Conservation (phyloP, 1,284 basidiomycete genomes). For the Puccinia novopanici region DNA sequence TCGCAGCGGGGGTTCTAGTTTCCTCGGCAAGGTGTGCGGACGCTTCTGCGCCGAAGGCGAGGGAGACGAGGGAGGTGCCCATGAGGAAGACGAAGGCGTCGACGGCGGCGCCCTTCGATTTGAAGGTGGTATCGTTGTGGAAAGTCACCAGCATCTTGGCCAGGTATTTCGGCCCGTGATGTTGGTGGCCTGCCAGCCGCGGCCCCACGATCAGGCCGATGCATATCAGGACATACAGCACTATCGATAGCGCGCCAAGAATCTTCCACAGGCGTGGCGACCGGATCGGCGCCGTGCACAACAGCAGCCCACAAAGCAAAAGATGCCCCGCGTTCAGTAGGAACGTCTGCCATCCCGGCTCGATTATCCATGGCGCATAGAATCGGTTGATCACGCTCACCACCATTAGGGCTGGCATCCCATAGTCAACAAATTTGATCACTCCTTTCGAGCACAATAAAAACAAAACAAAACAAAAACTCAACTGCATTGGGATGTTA, state of each 20-base stretch:
- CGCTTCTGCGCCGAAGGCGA: conserved; percentile 47
- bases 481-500: conserved; percentile 50
- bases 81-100: conserved; percentile 46
- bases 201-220: conserved; percentile 33
- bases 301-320: conserved; percentile 12
- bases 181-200: conserved; percentile 2
- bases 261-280: conserved; percentile 43
- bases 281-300: conserved; percentile 36
- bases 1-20: conserved; percentile 29
- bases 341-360: conserved; percentile 37
- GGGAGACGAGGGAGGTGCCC: conserved; percentile 41
- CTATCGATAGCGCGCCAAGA: conserved; percentile 27
- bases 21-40: conserved; percentile 49
- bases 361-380: conserved; percentile 14
- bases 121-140: conserved; percentile 35
- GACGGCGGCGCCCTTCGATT: conserved; percentile 6
- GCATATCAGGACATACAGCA: conserved; percentile 32
- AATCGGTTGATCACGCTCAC: conserved; percentile 17
- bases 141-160: conserved; percentile 23
- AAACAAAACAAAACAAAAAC: neutral
- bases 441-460: no score
- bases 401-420: conserved; percentile 25
- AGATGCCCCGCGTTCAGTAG: conserved; percentile 40
- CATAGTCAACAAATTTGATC: neutral
- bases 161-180: neutral